phyloP scores from a whole-genome alignment of 352 stramenopile genomes.

The Pythium folliculosum region DNA sequence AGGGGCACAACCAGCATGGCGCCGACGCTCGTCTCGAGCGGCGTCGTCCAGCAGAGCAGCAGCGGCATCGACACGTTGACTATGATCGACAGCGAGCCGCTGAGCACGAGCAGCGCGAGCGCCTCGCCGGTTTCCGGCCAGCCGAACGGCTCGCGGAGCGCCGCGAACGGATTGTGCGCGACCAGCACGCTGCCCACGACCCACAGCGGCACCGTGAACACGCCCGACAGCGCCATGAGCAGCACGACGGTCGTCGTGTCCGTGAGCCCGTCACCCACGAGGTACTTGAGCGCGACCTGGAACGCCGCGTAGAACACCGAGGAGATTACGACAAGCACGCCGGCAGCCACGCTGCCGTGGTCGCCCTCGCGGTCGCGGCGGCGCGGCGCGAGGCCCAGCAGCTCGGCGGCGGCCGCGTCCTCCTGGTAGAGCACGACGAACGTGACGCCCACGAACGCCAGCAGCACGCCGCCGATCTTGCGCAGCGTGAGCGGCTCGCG shows the following conservation, averaged over 20 bases:
- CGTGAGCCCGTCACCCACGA: constrained; percentile 41
- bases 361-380: too few species aligned
- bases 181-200: constrained; percentile 46
- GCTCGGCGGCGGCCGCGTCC: constrained; percentile 16
- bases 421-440: constrained; percentile 52
- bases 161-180: constrained; percentile 35
- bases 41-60: constrained; percentile 53
- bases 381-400: constrained; percentile 25
- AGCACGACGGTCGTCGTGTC: constrained; percentile 54
- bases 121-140: constrained; percentile 39
- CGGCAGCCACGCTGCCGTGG: constrained; percentile 47
- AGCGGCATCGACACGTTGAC: constrained; percentile 49
- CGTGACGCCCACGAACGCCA: constrained; percentile 46
- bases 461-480: constrained; percentile 51
- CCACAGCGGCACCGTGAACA: constrained; percentile 54
- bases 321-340: constrained; percentile 46
- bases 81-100: constrained; percentile 33
- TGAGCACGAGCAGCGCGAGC: constrained; percentile 42
- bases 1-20: constrained; percentile 60
- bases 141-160: constrained; percentile 50
- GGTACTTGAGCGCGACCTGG: constrained; percentile 43
- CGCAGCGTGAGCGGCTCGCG: constrained; percentile 36
- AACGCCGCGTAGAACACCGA: constrained; percentile 52
- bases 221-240: constrained; percentile 44
- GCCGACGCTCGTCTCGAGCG: constrained; percentile 54